These are phyloP conservation scores for Globisporangium irregulare DNA, from an alignment of 352 stramenopile species.

Conservation along the genomic window DNA sequence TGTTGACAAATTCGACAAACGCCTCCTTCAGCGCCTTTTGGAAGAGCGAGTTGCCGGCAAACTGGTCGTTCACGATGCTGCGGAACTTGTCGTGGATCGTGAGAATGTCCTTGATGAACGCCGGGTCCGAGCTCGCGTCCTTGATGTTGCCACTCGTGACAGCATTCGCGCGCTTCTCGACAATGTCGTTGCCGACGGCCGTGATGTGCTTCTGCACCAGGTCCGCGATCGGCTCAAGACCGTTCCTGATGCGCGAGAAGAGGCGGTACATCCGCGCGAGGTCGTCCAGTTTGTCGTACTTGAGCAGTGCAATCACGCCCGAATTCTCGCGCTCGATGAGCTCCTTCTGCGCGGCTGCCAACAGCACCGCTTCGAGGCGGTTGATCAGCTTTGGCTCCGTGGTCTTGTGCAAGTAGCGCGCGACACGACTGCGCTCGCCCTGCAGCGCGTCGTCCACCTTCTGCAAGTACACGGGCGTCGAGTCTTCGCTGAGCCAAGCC, in stretches of 20 bases:
- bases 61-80: slow-evolving; percentile 96
- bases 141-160: slow-evolving; percentile 92
- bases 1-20: slow-evolving; percentile 99
- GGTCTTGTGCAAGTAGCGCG: slow-evolving; percentile 95
- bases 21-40: slow-evolving; percentile 99
- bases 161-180: slow-evolving; percentile 78
- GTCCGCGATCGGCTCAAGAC: slow-evolving; percentile 95
- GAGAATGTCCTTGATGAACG: slow-evolving; percentile 98
- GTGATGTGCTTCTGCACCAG: slow-evolving; percentile 97
- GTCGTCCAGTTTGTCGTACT: slow-evolving; percentile 97
- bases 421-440: slow-evolving; percentile 84
- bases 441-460: slow-evolving; percentile 90
- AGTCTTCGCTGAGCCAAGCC: slow-evolving; percentile 97
- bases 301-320: slow-evolving; percentile 92
- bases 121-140: slow-evolving; percentile 90
- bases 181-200: slow-evolving; percentile 83
- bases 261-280: slow-evolving; percentile 98
- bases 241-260: slow-evolving; percentile 95
- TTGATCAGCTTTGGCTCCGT: slow-evolving; percentile 96
- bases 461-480: slow-evolving; percentile 97
- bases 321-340: slow-evolving; percentile 98
- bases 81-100: slow-evolving; percentile 98
- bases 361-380: slow-evolving; percentile 92
- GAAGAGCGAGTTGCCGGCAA: slow-evolving; percentile 96
- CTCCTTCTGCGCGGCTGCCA: slow-evolving; percentile 93